Conservation (phyloP, 768 basidiomycete species). For the Suillus variegatus region DNA sequence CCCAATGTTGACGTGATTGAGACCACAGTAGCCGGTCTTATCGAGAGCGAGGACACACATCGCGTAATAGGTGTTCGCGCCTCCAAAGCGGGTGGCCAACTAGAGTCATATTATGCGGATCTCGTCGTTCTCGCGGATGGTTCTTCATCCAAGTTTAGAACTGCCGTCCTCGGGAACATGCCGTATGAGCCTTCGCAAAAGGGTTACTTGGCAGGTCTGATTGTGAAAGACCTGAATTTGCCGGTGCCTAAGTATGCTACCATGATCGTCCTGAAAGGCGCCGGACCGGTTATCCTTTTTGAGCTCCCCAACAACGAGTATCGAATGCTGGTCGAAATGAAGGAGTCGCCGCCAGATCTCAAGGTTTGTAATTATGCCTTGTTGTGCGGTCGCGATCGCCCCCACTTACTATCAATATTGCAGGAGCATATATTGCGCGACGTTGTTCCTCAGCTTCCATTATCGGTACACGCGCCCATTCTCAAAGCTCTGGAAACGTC, state of each 20-base stretch:
- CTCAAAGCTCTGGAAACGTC: slow-evolving; percentile 62
- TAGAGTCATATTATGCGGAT: too few species aligned
- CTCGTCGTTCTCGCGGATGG: too few species aligned
- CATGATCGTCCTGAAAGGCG: slow-evolving; percentile 69
- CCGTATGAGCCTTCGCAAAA: too few species aligned
- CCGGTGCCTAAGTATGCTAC: slow-evolving; percentile 33
- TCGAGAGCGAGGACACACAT: too few species aligned
- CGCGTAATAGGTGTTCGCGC: too few species aligned
- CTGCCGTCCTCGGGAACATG: too few species aligned
- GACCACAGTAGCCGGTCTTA: too few species aligned
- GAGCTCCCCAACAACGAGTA: slow-evolving; percentile 83
- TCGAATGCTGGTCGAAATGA: slow-evolving; percentile 86
- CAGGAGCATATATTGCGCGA: slow-evolving; percentile 64
- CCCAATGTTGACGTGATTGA: too few species aligned
- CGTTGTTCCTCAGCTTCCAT: slow-evolving; percentile 77
- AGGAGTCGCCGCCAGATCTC: slow-evolving; percentile 74
- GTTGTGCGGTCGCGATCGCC: not conserved
- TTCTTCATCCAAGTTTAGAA: too few species aligned
- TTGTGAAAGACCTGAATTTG: too few species aligned
- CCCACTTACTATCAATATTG: not conserved
- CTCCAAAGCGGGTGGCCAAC: too few species aligned
- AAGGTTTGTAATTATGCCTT: slow-evolving; percentile 44
- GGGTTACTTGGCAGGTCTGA: too few species aligned
- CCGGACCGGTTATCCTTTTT: slow-evolving; percentile 84
- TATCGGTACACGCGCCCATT: slow-evolving; percentile 60